Base-by-base conservation (phyloP, 345 rosid genomes). In the Brassica juncea region DNA sequence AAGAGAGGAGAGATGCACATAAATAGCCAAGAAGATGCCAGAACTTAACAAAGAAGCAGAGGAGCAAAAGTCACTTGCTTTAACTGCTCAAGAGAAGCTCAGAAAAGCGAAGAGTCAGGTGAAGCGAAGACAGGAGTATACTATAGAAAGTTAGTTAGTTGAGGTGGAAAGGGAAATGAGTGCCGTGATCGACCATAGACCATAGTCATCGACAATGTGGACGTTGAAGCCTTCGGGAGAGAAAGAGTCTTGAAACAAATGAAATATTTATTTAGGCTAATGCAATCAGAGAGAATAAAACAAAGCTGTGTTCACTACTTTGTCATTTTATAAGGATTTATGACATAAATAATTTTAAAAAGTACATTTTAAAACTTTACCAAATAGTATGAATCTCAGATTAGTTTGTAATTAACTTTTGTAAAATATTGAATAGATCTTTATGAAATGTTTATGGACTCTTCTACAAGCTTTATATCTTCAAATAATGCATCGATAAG, bases 181-280 rank as follows among this genome's bases (percentile, higher is more conserved):
- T 84, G 86, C 92, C 25, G 97, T 94, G 28, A 94, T 91, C 93
- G 89, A 92, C 89, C 98, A 19, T 92, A 97, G 98, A 92, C 97
- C 3, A 87, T 89, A 19, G 19, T 19, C 19, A 19, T 19, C 19
- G 19, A 19, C 86, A 90, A 94, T 75, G 88, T 90, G 76, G 91
- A 90, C 70, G 86, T 94, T 64, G 97, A 91, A 58, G 94, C 98
- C 30, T 94, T 91, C 49, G 94, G 98, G 35, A 90, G 88, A 25
- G 93, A 91, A 21, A 94, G 94, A 58, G 91, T 89, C 68, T 83
- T 94, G 55, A 90, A 86, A 83, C 98, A 86, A 83, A 89, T 92
- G 97, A 97, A 90, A 85, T 89, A 92, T 79, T 55, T 94, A 67
- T 94, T 92, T 80, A 80, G 96, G 81, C 19, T 19, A 19, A 19